Evolutionary conservation across 2,329 filamentous ascomycete species (phyloP), one percentile per base, ranked within the genome.

Genomic region (Fusarium goolgardi): DNA sequence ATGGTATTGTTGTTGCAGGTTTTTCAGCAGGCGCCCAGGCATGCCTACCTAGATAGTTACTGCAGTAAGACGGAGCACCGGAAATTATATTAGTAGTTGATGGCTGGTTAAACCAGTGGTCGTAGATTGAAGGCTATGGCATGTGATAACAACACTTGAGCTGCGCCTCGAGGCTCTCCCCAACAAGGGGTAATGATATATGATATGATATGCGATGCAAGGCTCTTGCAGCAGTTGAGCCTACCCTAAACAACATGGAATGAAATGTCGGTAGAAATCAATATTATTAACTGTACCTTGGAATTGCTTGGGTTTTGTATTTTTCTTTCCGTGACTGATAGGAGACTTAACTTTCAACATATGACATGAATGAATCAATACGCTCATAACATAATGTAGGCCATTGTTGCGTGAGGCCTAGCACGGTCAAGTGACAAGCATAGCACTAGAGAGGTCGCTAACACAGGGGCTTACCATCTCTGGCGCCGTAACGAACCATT

Each of bases 391-490:
- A 20, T 37, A 7, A 16, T 25, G 11, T 15, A 23, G n/a, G 10
- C 12, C 10, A 18, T 27, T 39, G 12, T 27, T 27, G 15, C 21
- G 15, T 13, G 18, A 11, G 32, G 43, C 25, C 20, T 39, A 47
- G 20, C 34, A 46, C 16, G 47, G 63, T 70, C 68, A 71, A 72
- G 70, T 71, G 70, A 70, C 59, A 61, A 29, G 40, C 20, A 12
- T 10, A 43, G 9, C 15, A 12, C 5, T 21, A 11, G 37, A 31
- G 35, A 27, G 41, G 16, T 34, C 35, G 23, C 58, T 25, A 27
- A 13, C 35, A 56, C 43, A 59, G 37, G 34, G 23, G 53, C 39
- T 44, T 27, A 27, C 5, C 40, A 23, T 56, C 54, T 57, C 71
- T 67, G 70, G 65, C 68, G 65, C 37, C 47, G 15, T 31, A 65